Conservation (phyloP, 1,139 yeast species). For the Petasospora rhodanensis region DNA sequence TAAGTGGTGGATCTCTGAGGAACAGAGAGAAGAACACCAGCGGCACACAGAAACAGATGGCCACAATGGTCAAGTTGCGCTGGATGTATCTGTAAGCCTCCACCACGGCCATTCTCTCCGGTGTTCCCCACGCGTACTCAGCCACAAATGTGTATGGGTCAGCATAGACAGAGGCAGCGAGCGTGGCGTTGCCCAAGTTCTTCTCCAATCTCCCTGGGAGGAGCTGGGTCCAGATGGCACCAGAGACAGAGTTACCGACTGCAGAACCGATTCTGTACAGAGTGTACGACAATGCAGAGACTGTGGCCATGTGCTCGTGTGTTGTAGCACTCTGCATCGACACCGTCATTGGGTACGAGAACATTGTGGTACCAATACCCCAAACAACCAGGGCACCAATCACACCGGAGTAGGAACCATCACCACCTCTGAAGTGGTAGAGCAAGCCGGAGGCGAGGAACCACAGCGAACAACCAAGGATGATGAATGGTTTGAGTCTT, state of each 20-base stretch:
- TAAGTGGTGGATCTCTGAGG: conserved; percentile 51
- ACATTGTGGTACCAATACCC: conserved; percentile 72
- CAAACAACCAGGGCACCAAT: conserved; percentile 62
- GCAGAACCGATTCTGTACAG: conserved; percentile 58
- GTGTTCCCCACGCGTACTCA: conserved; percentile 54
- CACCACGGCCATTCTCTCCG: conserved; percentile 53
- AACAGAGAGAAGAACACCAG: conserved; percentile 44
- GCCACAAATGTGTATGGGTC: conserved; percentile 46
- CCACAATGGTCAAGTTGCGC: conserved; percentile 51
- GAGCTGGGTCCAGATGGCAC: conserved; percentile 61
- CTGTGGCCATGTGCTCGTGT: conserved; percentile 61
- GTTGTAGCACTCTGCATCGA: conserved; percentile 59
- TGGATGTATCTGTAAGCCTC: conserved; percentile 58
- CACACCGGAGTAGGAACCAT: conserved; percentile 47
- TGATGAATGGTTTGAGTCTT: conserved; percentile 55
- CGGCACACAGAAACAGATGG: conserved; percentile 54
- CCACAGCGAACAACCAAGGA: conserved; percentile 54
- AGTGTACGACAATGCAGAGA: conserved; percentile 52
- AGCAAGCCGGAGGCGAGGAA: conserved; percentile 56
- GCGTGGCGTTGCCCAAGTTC: conserved; percentile 25
- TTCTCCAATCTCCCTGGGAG: conserved; percentile 25
- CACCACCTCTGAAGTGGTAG: conserved; percentile 52
- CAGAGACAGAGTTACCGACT: conserved; percentile 44
- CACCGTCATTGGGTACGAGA: conserved; percentile 63
- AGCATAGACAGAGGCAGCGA: conserved; percentile 48